Conservation (phyloP, 2,329 filamentous ascomycete genomes). For the Hypomyces perniciosus region DNA sequence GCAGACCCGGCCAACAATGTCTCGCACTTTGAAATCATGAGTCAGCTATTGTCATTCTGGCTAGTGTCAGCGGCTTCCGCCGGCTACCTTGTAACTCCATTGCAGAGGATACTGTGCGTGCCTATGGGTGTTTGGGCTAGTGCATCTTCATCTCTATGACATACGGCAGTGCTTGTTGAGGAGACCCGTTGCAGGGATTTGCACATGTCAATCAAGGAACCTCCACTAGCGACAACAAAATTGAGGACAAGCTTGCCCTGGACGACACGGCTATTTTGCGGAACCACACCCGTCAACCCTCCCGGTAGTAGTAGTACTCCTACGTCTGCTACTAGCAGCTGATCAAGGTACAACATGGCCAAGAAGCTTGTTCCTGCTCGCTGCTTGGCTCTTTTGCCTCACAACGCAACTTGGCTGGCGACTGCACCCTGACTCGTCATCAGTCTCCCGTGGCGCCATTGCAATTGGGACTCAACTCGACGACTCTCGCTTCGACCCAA, state of each 20-base stretch:
- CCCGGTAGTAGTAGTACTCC: not conserved
- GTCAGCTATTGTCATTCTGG: not conserved
- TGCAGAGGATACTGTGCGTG: not conserved
- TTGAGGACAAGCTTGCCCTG: constrained; percentile 1
- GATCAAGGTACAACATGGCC: not conserved
- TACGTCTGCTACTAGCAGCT: too few relatives aligned
- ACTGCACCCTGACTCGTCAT: constrained; percentile 1
- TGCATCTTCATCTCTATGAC: not conserved
- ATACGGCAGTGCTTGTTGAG: not conserved
- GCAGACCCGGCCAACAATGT: constrained; percentile 4
- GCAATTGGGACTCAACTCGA: not conserved
- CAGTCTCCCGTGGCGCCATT: not conserved
- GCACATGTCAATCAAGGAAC: constrained; percentile 9
- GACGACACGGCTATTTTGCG: constrained; percentile 9
- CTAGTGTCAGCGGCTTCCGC: not conserved
- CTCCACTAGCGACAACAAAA: not conserved
- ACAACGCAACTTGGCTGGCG: not conserved
- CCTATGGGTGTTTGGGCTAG: not conserved
- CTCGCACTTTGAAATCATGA: constrained; percentile 5
- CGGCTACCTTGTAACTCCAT: not conserved
- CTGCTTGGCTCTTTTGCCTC: not conserved
- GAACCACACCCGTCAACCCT: constrained; percentile 3
- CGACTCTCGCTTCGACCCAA: not conserved
- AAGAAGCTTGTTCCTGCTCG: constrained; percentile 1
- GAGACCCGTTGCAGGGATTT: constrained; percentile 1